phyloP scores from a whole-genome alignment of 345 rosid genomes.

The Brassica nigra region DNA sequence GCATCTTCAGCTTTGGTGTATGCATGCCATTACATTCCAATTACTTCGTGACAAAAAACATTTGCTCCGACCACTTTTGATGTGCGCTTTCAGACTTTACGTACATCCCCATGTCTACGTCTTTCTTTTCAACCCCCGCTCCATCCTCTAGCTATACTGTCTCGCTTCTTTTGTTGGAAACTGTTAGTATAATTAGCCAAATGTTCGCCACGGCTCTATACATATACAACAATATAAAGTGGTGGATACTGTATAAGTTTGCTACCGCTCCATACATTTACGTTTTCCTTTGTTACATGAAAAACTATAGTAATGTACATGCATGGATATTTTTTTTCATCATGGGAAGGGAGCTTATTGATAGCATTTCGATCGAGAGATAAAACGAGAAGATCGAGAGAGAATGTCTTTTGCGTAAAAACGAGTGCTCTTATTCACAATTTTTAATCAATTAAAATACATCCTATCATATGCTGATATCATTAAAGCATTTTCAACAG shows the following conservation, averaged over 20 bases:
- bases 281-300: background rate
- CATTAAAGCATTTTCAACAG: background rate
- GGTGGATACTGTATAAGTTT: background rate
- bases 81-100: conserved; percentile 34
- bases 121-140: conserved; percentile 18
- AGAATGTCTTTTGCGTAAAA: conserved; percentile 41
- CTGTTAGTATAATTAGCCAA: background rate
- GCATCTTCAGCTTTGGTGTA: conserved; percentile 66
- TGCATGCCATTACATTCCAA: conserved; percentile 81
- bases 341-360: conserved; percentile 18
- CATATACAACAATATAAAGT: too few relatives aligned
- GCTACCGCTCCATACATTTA: background rate
- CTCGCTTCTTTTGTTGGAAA: conserved; percentile 4
- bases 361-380: conserved; percentile 25
- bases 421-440: conserved; percentile 46
- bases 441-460: conserved; percentile 19
- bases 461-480: background rate
- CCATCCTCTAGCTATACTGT: conserved; percentile 11
- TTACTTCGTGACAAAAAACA: conserved; percentile 57
- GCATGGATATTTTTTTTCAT: conserved; percentile 24
- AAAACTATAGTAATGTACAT: background rate
- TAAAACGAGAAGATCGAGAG: conserved; percentile 28
- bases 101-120: conserved; percentile 15
- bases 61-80: conserved; percentile 44
- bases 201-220: background rate